Evolutionary conservation across 768 basidiomycete species (phyloP).

Genomic region (Russula abietina): DNA sequence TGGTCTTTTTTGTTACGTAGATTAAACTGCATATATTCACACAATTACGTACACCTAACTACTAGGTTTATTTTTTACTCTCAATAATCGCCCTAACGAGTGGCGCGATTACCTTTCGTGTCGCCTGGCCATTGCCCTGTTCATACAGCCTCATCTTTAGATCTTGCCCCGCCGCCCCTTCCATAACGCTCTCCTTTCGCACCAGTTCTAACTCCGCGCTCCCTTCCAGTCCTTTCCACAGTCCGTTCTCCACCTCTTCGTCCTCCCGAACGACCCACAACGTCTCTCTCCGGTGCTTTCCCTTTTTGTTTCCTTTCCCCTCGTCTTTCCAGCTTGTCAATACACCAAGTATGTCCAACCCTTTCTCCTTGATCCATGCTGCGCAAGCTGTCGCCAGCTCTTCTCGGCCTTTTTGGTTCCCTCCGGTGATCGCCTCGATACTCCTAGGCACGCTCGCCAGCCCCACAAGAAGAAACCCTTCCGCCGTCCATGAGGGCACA

Average conservation of each 20-base stretch:
- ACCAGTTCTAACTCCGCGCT: constrained; percentile 47
- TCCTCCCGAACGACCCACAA: constrained; percentile 54
- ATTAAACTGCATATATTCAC: not conserved
- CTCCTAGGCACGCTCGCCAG: constrained; percentile 76
- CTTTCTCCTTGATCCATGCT: constrained; percentile 60
- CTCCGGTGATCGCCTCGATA: constrained; percentile 48
- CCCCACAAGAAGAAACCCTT: constrained; percentile 53
- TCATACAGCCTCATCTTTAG: constrained; percentile 12
- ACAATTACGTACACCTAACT: constrained; percentile 8
- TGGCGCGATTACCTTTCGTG: constrained; percentile 22
- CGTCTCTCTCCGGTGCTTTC: constrained; percentile 62
- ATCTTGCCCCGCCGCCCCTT: constrained; percentile 30
- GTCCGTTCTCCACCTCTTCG: constrained; percentile 37
- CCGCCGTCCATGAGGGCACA: constrained; percentile 39
- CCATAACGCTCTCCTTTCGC: constrained; percentile 33
- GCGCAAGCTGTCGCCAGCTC: constrained; percentile 38
- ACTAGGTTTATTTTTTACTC: not conserved
- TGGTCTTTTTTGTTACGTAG: constrained; percentile 8
- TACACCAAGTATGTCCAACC: constrained; percentile 66
- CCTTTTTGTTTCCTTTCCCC: constrained; percentile 44
- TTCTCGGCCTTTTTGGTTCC: constrained; percentile 36
- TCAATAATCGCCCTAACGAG: constrained; percentile 12
- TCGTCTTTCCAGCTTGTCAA: constrained; percentile 65
- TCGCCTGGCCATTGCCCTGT: constrained; percentile 19
- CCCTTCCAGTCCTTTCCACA: constrained; percentile 58